Evolutionary conservation across 148 eudicot genomes (phyloP).

Genomic region (Pharnaceum exiguum): DNA sequence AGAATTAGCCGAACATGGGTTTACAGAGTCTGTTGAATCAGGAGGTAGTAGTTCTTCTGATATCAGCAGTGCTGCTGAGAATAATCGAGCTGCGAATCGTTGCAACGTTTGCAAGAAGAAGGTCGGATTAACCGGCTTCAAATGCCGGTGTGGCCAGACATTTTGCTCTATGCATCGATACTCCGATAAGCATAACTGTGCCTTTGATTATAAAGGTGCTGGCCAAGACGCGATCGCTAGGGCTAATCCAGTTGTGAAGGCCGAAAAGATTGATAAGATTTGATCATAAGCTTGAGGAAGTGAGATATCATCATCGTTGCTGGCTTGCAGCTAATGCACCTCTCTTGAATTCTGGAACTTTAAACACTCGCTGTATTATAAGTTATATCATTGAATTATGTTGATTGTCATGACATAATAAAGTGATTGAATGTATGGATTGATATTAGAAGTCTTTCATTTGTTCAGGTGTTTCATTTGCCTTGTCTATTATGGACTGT

Average conservation of each 20-base stretch:
- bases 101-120: conserved; percentile 24
- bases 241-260: conserved; percentile 28
- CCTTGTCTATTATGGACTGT: too few relatives aligned
- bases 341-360: too few relatives aligned
- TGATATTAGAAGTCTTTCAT: too few relatives aligned
- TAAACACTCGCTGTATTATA: too few relatives aligned
- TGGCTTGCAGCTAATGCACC: too few relatives aligned
- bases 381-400: too few relatives aligned
- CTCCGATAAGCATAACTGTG: conserved; percentile 26
- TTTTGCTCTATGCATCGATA: conserved; percentile 31
- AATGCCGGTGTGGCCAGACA: conserved; percentile 24
- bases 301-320: too few relatives aligned
- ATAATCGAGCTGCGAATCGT: conserved; percentile 15
- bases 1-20: neutral
- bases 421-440: too few relatives aligned
- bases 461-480: too few relatives aligned
- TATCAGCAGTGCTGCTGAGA: neutral
- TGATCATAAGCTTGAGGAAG: too few relatives aligned
- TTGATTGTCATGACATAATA: too few relatives aligned
- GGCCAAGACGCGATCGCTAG: conserved; percentile 29
- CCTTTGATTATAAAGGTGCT: conserved; percentile 25
- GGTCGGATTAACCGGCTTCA: conserved; percentile 30
- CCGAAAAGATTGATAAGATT: conserved; percentile 25
- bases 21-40: neutral
- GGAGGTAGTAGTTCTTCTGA: conserved; percentile 6